A percentile compares a stretch with the other conserved stretches of the same genome.
These are phyloP conservation scores for Ocimum tenuiflorum DNA, from an alignment of 257 asterid genomes.

Conservation along the genomic window DNA sequence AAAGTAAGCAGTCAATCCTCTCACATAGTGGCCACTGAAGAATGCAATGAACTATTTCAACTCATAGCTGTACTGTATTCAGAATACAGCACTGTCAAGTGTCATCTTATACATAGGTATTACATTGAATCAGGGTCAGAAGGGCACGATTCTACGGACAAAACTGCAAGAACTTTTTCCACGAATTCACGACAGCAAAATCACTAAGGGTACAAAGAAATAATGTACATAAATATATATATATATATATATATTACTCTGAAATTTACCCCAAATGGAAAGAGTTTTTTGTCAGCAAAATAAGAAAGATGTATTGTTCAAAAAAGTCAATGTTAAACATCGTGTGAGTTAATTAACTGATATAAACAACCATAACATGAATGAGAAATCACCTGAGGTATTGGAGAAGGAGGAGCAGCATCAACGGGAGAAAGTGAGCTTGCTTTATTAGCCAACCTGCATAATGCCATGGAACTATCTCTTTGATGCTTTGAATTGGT, in stretches of 20 bases:
- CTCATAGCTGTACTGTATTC: not conserved
- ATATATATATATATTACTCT: no score
- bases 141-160: not conserved
- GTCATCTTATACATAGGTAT: not conserved
- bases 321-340: not conserved
- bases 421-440: constrained; percentile 73
- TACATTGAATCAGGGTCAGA: not conserved
- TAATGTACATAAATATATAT: no score
- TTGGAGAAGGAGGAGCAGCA: constrained; percentile 98
- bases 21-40: not conserved
- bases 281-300: not conserved
- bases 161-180: not conserved
- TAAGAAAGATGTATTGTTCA: not conserved
- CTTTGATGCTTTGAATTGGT: constrained; percentile 52
- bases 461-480: constrained; percentile 75
- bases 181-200: not conserved
- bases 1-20: not conserved
- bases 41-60: not conserved
- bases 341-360: not conserved
- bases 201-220: not conserved
- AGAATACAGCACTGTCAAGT: not conserved
- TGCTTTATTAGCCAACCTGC: constrained; percentile 74
- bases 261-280: not conserved
- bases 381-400: constrained; percentile 60
- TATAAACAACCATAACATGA: not conserved